A percentile compares a stretch with the other conserved stretches of the same genome.
These are phyloP conservation scores for Coemansia sp. DNA, from an alignment of 192 early-diverging fungal species.

Conservation along the genomic window DNA sequence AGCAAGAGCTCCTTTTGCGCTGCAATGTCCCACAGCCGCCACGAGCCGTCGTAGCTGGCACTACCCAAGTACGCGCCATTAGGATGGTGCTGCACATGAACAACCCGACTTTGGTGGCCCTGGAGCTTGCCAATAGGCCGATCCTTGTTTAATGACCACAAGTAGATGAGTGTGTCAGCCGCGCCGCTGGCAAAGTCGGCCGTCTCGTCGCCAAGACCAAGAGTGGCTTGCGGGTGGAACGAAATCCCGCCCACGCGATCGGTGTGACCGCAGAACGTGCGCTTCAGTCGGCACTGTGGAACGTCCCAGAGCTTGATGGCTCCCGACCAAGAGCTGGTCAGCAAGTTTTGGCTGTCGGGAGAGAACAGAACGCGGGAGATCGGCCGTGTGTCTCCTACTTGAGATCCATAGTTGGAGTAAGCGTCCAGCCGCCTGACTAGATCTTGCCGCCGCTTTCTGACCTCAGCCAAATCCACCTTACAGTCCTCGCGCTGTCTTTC, in stretches of 20 bases:
- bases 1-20: constrained; percentile 75
- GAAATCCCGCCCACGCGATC: constrained; percentile 89
- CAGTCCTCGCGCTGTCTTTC: constrained; percentile 60
- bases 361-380: constrained; percentile 77
- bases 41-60: constrained; percentile 77
- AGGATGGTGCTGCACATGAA: constrained; percentile 90
- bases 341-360: constrained; percentile 75
- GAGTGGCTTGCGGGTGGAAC: constrained; percentile 83
- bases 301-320: constrained; percentile 86
- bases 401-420: constrained; percentile 76
- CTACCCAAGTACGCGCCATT: constrained; percentile 81
- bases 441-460: constrained; percentile 59
- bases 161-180: constrained; percentile 74
- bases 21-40: constrained; percentile 96
- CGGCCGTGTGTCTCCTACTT: constrained; percentile 90
- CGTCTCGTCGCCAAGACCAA: constrained; percentile 41
- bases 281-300: constrained; percentile 67
- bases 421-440: constrained; percentile 23
- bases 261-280: constrained; percentile 75
- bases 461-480: constrained; percentile 19
- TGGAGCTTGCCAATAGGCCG: constrained; percentile 75
- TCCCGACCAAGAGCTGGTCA: constrained; percentile 87
- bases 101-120: constrained; percentile 85
- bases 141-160: constrained; percentile 87
- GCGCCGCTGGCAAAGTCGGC: constrained; percentile 86